These are phyloP conservation scores for Carex cristatella DNA, from an alignment of 176 grass and related monocot species.

Conservation along the genomic window DNA sequence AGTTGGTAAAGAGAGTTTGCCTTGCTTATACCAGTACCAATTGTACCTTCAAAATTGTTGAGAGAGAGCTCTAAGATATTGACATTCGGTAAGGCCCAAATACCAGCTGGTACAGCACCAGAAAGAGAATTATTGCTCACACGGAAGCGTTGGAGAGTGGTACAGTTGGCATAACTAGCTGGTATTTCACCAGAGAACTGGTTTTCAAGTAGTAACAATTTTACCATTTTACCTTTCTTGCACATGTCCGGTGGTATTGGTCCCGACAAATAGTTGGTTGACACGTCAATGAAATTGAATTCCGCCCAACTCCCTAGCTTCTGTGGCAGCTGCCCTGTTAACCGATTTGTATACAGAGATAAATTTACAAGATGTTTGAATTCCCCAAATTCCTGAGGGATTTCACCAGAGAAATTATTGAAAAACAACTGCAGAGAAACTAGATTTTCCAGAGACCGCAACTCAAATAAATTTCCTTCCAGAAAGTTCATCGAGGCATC, in stretches of 20 bases:
- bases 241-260: conserved; percentile 87
- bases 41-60: conserved; percentile 53
- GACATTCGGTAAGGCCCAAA: conserved; percentile 58
- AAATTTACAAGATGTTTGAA: conserved; percentile 80
- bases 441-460: conserved; percentile 42
- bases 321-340: conserved; percentile 58
- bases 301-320: conserved; percentile 58
- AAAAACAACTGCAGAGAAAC: conserved; percentile 67
- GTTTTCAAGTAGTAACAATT: conserved; percentile 81
- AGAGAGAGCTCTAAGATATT: conserved; percentile 45
- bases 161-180: conserved; percentile 49
- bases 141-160: conserved; percentile 42
- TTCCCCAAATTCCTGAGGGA: conserved; percentile 55
- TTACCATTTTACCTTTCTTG: conserved; percentile 49
- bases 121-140: conserved; percentile 65
- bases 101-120: conserved; percentile 57
- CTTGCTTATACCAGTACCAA: conserved; percentile 34
- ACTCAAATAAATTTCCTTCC: conserved; percentile 52
- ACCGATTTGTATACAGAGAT: conserved; percentile 60
- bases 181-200: conserved; percentile 64
- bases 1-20: conserved; percentile 40
- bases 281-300: conserved; percentile 88
- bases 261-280: conserved; percentile 56
- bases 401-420: conserved; percentile 54
- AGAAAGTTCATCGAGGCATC: conserved; percentile 63